Base-by-base conservation (phyloP, 257 asterid species). In the Forsythia viridissima region DNA sequence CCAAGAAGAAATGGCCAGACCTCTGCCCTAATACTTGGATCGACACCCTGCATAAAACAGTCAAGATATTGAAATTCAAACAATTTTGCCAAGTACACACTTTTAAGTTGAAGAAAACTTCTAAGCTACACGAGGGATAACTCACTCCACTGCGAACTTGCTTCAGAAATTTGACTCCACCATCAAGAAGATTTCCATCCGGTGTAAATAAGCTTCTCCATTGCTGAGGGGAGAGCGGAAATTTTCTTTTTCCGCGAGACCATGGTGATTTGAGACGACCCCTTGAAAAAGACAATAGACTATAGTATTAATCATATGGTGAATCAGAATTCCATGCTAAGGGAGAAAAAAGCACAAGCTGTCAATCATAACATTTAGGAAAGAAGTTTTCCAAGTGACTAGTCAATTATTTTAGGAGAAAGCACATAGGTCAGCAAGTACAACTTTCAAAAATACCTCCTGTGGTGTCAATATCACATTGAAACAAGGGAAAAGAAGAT, bases 1-100 rank as follows among this genome's bases (percentile, higher is more conserved):
- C 98, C 98, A 41, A 94, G 97, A 39, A 94, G 98, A 83, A 94
- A 92, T 59, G 98, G 97, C 98, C 98, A 92, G 68, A 90, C 97
- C 86, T 91, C 98, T 61, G 89, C 92, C 84, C 98, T 85, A 76
- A 94, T 94, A 85, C 90, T 87, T 77, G 97, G 93, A 86, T 94
- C 96, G 75, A 90, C 91, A 75, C 98, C 98, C 98, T 94, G 82
- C 85, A 87, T 34, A 78, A 70, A 83, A 73, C 75, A 63, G 48
- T 5, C 73, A 16, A 61, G 11, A 44, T 67, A 68, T 80, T 81
- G 70, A 73, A 69, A 38, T 69, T 46, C 71, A 61, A 63, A 55
- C 38, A 30, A 42, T 24, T 30, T 10, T 72, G 34, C 71, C 9
- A 24, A 57, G 55, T 12, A 63, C 37, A 39, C 39, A 42, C 69